Percentiles rank a stretch among this genome's conserved stretches.
Evolutionary conservation across 352 stramenopile species (phyloP).

Genomic region (Phytophthora kernoviae): DNA sequence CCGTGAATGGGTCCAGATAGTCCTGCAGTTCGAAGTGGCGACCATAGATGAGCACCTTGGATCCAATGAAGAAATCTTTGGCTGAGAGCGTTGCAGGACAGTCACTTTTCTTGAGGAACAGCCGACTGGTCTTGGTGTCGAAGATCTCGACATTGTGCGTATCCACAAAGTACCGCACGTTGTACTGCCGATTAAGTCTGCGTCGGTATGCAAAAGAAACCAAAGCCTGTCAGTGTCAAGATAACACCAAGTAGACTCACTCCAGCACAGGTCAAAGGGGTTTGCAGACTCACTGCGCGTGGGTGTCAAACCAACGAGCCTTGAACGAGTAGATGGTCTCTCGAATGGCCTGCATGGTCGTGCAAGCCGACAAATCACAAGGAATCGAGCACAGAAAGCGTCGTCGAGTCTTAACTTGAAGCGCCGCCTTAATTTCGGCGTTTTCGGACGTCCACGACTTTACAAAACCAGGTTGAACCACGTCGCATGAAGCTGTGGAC

Average conservation of each 20-base stretch:
- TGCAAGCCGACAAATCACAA: not conserved
- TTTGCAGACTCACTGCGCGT: slow-evolving; percentile 57
- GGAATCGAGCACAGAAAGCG: not conserved
- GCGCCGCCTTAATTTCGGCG: slow-evolving; percentile 1
- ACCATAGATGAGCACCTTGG: slow-evolving; percentile 82
- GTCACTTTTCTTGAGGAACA: slow-evolving; percentile 93
- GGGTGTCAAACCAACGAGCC: slow-evolving; percentile 77
- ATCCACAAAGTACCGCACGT: slow-evolving; percentile 82
- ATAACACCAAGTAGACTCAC: not conserved
- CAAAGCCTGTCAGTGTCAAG: not conserved
- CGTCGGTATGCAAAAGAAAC: not conserved
- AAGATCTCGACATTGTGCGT: slow-evolving; percentile 89
- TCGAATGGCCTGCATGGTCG: slow-evolving; percentile 60
- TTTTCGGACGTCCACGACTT: not conserved
- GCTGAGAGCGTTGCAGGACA: slow-evolving; percentile 61
- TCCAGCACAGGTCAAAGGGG: not conserved
- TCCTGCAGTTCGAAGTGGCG: slow-evolving; percentile 85
- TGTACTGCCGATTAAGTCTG: slow-evolving; percentile 80
- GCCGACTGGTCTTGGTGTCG: slow-evolving; percentile 85
- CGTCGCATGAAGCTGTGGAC: slow-evolving; percentile 8
- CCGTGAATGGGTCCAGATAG: slow-evolving; percentile 84
- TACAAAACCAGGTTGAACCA: slow-evolving; percentile 10
- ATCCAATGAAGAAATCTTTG: slow-evolving; percentile 86
- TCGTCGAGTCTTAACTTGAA: slow-evolving; percentile 13
- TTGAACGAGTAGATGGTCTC: slow-evolving; percentile 87